These are phyloP conservation scores for Boletellus ananiceps DNA, from an alignment of 768 basidiomycete genomes.

Conservation along the genomic window DNA sequence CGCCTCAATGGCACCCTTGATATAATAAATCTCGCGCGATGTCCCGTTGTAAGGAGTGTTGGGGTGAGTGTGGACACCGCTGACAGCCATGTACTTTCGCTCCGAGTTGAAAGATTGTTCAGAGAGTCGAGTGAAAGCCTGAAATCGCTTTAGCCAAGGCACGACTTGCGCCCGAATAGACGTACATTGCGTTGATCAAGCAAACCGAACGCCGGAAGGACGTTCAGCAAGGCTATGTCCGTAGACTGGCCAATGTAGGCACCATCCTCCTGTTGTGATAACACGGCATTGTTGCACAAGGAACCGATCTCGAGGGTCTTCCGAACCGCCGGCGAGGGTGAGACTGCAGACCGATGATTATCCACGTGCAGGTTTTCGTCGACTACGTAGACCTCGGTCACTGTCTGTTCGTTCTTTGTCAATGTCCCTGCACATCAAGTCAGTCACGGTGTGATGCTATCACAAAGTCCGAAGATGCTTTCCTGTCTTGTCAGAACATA, in stretches of 20 bases:
- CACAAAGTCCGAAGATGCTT: slow-evolving; percentile 9
- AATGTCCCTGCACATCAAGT: slow-evolving; percentile 57
- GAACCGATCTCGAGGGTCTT: slow-evolving; percentile 80
- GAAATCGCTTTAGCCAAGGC: slow-evolving; percentile 3
- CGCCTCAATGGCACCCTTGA: slow-evolving; percentile 89
- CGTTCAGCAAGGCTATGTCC: slow-evolving; percentile 87
- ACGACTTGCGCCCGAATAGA: slow-evolving; percentile 2
- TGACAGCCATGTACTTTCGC: slow-evolving; percentile 89
- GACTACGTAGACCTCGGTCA: slow-evolving; percentile 81
- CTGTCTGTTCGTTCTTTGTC: slow-evolving; percentile 95
- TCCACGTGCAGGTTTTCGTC: slow-evolving; percentile 76
- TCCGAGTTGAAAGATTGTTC: slow-evolving; percentile 94
- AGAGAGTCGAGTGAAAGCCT: slow-evolving; percentile 67
- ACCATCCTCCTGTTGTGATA: slow-evolving; percentile 61
- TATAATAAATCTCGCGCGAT: slow-evolving; percentile 75
- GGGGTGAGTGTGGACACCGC: slow-evolving; percentile 53
- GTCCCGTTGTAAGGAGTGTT: slow-evolving; percentile 27
- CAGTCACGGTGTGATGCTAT: background rate
- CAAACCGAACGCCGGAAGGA: slow-evolving; percentile 61
- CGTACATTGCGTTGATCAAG: slow-evolving; percentile 69
- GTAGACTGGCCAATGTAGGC: slow-evolving; percentile 83
- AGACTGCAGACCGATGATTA: slow-evolving; percentile 36
- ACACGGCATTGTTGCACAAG: slow-evolving; percentile 84
- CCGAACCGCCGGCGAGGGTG: slow-evolving; percentile 60
- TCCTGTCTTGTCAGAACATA: slow-evolving; percentile 98